phyloP scores from a whole-genome alignment of 805 yeast species.

The Starmerella riodocensis region DNA sequence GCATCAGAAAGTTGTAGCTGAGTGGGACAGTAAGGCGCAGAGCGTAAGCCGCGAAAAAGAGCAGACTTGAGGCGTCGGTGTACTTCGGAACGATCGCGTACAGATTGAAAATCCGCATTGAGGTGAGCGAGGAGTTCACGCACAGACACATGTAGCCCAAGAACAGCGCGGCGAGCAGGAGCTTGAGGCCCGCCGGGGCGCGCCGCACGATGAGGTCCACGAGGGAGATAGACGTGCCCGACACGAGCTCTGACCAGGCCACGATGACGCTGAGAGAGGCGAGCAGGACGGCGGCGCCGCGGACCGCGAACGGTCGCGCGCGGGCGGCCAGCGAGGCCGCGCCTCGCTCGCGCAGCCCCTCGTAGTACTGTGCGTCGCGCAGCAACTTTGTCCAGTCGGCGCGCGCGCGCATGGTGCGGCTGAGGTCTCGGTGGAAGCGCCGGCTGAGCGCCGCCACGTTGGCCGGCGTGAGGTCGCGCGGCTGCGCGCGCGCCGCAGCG shows the following conservation, averaged over 20 bases:
- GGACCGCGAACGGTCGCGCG: slow-evolving; percentile 34
- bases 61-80: slow-evolving; percentile 60
- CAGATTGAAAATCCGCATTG: slow-evolving; percentile 56
- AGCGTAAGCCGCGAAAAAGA: slow-evolving; percentile 68
- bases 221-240: slow-evolving; percentile 52
- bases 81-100: slow-evolving; percentile 60
- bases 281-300: slow-evolving; percentile 34
- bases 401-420: slow-evolving; percentile 41
- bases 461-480: slow-evolving; percentile 26
- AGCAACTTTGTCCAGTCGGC: slow-evolving; percentile 45
- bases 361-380: slow-evolving; percentile 37
- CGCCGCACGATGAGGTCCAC: slow-evolving; percentile 37
- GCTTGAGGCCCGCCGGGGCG: slow-evolving; percentile 32
- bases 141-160: slow-evolving; percentile 57
- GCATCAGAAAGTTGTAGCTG: slow-evolving; percentile 62
- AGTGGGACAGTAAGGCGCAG: slow-evolving; percentile 73
- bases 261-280: slow-evolving; percentile 38
- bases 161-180: slow-evolving; percentile 32
- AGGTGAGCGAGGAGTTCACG: slow-evolving; percentile 52
- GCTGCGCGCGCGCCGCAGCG: slow-evolving; percentile 15
- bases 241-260: slow-evolving; percentile 62
- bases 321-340: background rate
- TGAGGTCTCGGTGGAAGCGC: slow-evolving; percentile 39
- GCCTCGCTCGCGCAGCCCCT: slow-evolving; percentile 33
- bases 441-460: slow-evolving; percentile 41